Percentiles rank a stretch among this genome's conserved stretches.
Conservation (phyloP, 257 asterid species). For the Solanum sparsipilum region DNA sequence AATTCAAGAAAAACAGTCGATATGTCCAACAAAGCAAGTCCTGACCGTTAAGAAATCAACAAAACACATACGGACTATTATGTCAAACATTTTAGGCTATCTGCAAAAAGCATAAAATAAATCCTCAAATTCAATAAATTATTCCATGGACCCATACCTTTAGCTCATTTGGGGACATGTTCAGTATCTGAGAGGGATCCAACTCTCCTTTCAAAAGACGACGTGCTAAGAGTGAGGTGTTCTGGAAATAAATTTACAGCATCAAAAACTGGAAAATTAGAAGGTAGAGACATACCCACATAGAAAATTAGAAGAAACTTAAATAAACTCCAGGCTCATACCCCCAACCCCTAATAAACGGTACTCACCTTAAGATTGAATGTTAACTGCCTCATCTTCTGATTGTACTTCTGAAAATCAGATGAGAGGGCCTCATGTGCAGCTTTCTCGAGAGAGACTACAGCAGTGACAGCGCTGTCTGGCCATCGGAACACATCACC, state of each 20-base stretch:
- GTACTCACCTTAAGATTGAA: conserved; percentile 64
- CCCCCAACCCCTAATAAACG: neutral
- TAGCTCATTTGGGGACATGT: conserved; percentile 64
- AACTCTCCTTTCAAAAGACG: conserved; percentile 72
- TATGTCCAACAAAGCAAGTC: neutral
- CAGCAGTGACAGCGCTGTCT: conserved; percentile 45
- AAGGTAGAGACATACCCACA: neutral
- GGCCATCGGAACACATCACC: conserved; percentile 48
- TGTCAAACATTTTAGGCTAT: neutral
- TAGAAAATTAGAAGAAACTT: neutral
- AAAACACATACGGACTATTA: neutral
- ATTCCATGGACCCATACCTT: conserved; percentile 36
- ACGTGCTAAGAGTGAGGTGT: conserved; percentile 35
- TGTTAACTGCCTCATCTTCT: conserved; percentile 61
- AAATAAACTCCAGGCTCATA: neutral
- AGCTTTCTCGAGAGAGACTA: conserved; percentile 66
- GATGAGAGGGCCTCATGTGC: conserved; percentile 44
- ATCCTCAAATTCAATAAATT: neutral
- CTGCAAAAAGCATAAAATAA: neutral
- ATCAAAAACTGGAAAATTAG: neutral
- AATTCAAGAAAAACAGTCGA: neutral
- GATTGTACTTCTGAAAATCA: conserved; percentile 63
- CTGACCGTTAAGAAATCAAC: neutral
- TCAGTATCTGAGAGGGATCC: conserved; percentile 59
- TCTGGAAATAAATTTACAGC: conserved; percentile 25